Evolutionary conservation across 257 asterid genomes (phyloP).

Genomic region (Solanum tacnaense): DNA sequence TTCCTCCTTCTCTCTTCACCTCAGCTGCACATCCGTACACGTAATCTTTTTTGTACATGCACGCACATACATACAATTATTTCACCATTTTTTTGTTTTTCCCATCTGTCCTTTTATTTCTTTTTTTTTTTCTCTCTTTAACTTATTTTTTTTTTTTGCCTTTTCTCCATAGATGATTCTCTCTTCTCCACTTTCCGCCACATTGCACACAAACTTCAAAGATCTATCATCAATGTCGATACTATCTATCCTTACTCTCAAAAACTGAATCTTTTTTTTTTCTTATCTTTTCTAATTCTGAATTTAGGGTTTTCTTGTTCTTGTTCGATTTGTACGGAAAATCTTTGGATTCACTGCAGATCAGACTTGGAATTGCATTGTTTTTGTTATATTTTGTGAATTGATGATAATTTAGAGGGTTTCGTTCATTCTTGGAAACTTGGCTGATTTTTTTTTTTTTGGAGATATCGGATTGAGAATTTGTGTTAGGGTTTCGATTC

Average conservation of each 20-base stretch:
- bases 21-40: slow-evolving; percentile 14
- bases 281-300: background rate
- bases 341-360: background rate
- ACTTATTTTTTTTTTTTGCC: background rate
- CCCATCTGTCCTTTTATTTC: background rate
- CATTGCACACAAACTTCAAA: slow-evolving; percentile 5
- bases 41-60: slow-evolving; percentile 11
- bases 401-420: background rate
- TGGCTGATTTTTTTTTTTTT: background rate
- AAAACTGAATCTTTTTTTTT: background rate
- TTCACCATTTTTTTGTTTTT: slow-evolving; percentile 1
- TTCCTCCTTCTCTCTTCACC: background rate
- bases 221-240: slow-evolving; percentile 10
- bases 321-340: background rate
- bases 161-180: slow-evolving; percentile 2
- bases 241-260: background rate
- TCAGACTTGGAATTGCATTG: slow-evolving; percentile 8
- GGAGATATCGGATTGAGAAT: background rate
- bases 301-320: slow-evolving; percentile 6
- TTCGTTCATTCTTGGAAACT: background rate
- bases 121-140: background rate
- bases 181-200: slow-evolving; percentile 4
- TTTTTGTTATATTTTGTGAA: background rate
- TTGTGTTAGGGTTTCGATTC: slow-evolving; percentile 10
- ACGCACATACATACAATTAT: slow-evolving; percentile 1